Conservation (phyloP, 768 basidiomycete genomes). For the Naganishia friedmannii region DNA sequence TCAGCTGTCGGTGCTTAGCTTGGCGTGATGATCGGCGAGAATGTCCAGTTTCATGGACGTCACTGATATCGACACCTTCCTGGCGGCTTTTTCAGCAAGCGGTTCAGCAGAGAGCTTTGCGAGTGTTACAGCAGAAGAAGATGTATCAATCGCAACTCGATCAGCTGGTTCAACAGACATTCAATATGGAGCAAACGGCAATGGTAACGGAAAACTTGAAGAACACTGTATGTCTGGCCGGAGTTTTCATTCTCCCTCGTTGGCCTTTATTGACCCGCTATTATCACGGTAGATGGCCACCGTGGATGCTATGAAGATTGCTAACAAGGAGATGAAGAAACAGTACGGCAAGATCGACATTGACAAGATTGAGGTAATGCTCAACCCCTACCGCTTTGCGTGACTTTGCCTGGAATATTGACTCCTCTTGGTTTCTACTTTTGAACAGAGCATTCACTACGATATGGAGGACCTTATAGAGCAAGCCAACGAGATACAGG, state of each 20-base stretch:
- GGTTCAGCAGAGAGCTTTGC: constrained; percentile 87
- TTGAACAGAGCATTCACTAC: constrained; percentile 76
- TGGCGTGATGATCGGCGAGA: not conserved
- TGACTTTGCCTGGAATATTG: too few species aligned
- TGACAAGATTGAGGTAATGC: constrained; percentile 90
- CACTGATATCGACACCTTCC: not conserved
- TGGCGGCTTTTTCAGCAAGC: constrained; percentile 62
- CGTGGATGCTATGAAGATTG: constrained; percentile 88
- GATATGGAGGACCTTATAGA: constrained; percentile 98
- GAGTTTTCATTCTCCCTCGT: not conserved
- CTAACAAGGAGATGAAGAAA: constrained; percentile 93
- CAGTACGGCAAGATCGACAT: constrained; percentile 97
- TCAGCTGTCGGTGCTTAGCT: not conserved
- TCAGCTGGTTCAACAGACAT: constrained; percentile 89
- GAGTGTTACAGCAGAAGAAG: constrained; percentile 88
- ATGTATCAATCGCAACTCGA: constrained; percentile 83
- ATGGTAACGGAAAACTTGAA: constrained; percentile 96
- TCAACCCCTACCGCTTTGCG: not conserved
- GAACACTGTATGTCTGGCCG: constrained; percentile 62
- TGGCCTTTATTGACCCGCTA: not conserved
- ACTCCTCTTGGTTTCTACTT: not conserved
- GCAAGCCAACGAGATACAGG: constrained; percentile 96
- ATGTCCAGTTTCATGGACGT: not conserved
- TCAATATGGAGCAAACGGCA: constrained; percentile 96
- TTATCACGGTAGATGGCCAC: constrained; percentile 70